Conservation (phyloP, 495 filamentous ascomycete species). For the Cercophora newfieldiana region DNA sequence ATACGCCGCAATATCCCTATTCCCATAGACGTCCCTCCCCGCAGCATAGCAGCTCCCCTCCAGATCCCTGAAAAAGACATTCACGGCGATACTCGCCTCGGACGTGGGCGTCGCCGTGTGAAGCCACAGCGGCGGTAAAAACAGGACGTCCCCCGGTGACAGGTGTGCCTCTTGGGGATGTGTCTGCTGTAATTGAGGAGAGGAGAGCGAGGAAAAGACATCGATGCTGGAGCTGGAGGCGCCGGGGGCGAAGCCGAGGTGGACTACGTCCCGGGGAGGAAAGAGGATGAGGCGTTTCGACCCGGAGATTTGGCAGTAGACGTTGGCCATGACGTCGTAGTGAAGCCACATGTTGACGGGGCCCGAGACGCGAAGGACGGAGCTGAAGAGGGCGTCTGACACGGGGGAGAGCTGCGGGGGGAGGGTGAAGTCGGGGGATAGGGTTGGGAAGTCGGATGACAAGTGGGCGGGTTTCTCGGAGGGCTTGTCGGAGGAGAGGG, state of each 20-base stretch:
- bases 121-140: conserved; percentile 79
- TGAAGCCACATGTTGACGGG: conserved; percentile 89
- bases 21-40: conserved; percentile 85
- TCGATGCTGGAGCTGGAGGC: conserved; percentile 75
- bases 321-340: conserved; percentile 90
- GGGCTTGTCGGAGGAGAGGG: conserved; percentile 68
- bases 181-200: conserved; percentile 48
- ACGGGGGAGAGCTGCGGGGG: conserved; percentile 63
- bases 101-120: conserved; percentile 72
- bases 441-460: conserved; percentile 65
- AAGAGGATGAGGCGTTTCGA: conserved; percentile 73
- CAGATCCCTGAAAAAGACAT: conserved; percentile 80
- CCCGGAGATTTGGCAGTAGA: conserved; percentile 78
- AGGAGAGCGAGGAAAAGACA: conserved; percentile 55
- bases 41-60: conserved; percentile 62
- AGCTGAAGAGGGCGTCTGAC: conserved; percentile 68
- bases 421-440: conserved; percentile 70
- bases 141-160: conserved; percentile 71
- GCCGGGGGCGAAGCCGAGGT: conserved; percentile 70
- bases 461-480: conserved; percentile 67
- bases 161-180: conserved; percentile 67
- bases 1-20: conserved; percentile 80
- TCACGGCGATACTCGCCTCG: conserved; percentile 70
- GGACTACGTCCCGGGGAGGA: conserved; percentile 70
- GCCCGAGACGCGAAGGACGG: conserved; percentile 76